Percentiles rank a stretch among this genome's conserved stretches.
Conservation (phyloP, 768 basidiomycete species). For the Zangia roseola region DNA sequence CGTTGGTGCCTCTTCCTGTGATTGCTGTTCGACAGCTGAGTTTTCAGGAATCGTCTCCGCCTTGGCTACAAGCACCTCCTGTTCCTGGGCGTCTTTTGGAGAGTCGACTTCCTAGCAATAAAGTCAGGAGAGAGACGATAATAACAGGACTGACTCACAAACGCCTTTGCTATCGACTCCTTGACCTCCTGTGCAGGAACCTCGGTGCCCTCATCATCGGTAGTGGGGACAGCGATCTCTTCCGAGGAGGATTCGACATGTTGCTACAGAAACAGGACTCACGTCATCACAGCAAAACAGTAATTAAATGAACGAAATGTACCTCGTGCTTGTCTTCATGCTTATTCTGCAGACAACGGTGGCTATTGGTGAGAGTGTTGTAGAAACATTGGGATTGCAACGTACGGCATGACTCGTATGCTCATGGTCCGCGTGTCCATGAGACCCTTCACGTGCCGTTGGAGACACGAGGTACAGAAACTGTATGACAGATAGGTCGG, state of each 20-base stretch:
- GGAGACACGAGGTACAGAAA: constrained; percentile 33
- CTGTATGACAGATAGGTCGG: constrained; percentile 8
- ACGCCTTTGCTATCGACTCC: constrained; percentile 28
- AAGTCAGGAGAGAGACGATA: constrained; percentile 3
- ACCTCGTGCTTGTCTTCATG: constrained; percentile 16
- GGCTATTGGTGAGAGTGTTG: constrained; percentile 11
- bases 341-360: constrained; percentile 11
- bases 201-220: constrained; percentile 32
- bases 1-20: background rate
- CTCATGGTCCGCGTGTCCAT: constrained; percentile 22
- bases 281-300: background rate
- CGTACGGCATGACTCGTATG: constrained; percentile 25
- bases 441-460: constrained; percentile 23
- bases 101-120: constrained; percentile 28
- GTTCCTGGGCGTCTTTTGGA: constrained; percentile 30
- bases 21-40: background rate
- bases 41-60: background rate
- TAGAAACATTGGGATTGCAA: background rate
- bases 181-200: constrained; percentile 30
- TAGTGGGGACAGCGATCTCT: constrained; percentile 11
- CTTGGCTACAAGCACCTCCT: constrained; percentile 21
- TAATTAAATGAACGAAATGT: constrained; percentile 1
- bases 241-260: constrained; percentile 8
- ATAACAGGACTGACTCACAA: constrained; percentile 18
- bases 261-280: constrained; percentile 15